These are phyloP conservation scores for Xylaria castorea DNA, from an alignment of 495 filamentous ascomycete genomes.

Conservation along the genomic window DNA sequence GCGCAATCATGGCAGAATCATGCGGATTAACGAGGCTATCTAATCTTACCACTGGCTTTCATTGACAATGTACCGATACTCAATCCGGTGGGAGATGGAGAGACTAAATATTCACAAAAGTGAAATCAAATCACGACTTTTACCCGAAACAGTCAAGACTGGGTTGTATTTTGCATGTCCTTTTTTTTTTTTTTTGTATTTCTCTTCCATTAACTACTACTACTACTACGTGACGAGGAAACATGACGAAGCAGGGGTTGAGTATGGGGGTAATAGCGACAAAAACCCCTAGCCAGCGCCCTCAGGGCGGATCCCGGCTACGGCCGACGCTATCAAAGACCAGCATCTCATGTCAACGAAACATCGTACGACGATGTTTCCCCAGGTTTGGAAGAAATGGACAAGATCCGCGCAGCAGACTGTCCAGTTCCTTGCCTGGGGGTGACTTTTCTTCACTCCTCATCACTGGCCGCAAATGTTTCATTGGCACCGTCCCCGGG, in stretches of 20 bases:
- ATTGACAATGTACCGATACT: background rate
- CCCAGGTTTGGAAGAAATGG: background rate
- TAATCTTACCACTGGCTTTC: background rate
- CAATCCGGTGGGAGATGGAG: background rate
- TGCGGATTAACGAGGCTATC: background rate
- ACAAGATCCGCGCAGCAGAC: conserved; percentile 23
- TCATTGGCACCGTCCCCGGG: conserved; percentile 19
- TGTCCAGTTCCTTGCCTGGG: background rate
- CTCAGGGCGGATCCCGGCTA: conserved; percentile 10
- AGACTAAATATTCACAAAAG: background rate
- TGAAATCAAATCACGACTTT: background rate
- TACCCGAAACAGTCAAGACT: background rate
- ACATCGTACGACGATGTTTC: conserved; percentile 32
- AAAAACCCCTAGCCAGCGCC: conserved; percentile 4
- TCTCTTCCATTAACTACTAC: conserved; percentile 22
- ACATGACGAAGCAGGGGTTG: conserved; percentile 21
- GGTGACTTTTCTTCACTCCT: conserved; percentile 35
- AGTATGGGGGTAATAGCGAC: background rate
- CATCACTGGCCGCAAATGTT: conserved; percentile 23
- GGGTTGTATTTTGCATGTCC: background rate
- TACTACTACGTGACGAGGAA: conserved; percentile 21
- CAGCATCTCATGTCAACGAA: conserved; percentile 41
- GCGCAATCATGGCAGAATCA: conserved; percentile 1
- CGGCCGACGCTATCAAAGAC: conserved; percentile 22
- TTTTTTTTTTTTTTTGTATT: conserved; percentile 22